Conservation (phyloP, 2,329 filamentous ascomycete genomes). For the Parafenestella ontariensis region DNA sequence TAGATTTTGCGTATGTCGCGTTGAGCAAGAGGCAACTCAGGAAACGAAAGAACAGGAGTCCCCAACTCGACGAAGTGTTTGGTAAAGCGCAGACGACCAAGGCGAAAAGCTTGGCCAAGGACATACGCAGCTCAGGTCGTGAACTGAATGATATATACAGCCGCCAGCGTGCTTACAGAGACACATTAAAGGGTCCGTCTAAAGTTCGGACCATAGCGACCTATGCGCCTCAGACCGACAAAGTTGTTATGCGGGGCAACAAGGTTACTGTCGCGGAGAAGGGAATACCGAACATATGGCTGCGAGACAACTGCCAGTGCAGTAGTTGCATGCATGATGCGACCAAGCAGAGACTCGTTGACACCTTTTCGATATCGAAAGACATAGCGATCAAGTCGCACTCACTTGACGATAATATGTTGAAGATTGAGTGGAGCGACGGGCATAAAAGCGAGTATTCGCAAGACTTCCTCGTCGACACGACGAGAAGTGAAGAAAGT, state of each 20-base stretch:
- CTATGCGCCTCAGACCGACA: neutral
- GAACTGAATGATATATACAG: constrained; percentile 1
- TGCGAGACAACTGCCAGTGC: constrained; percentile 75
- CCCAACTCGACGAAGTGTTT: neutral
- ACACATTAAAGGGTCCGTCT: neutral
- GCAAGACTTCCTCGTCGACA: constrained; percentile 64
- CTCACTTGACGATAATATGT: constrained; percentile 6
- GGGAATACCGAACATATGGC: constrained; percentile 42
- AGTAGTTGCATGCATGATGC: constrained; percentile 69
- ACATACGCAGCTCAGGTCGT: neutral
- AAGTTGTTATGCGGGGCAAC: neutral
- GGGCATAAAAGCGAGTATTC: constrained; percentile 72
- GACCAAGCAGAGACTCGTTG: constrained; percentile 72
- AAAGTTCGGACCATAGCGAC: neutral
- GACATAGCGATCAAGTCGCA: constrained; percentile 33
- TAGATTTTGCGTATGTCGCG: neutral
- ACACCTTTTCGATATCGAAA: constrained; percentile 65
- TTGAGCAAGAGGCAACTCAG: neutral
- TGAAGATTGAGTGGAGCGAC: constrained; percentile 56
- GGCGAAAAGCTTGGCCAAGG: neutral
- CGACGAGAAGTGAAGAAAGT: constrained; percentile 47
- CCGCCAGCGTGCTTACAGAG: neutral
- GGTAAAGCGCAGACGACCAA: neutral
- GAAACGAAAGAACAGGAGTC: neutral
- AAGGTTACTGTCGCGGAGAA: constrained; percentile 5